Percentiles rank a stretch among this genome's conserved stretches.
These are phyloP conservation scores for Cyberlindnera veronae DNA, from an alignment of 805 yeast species.

Conservation along the genomic window DNA sequence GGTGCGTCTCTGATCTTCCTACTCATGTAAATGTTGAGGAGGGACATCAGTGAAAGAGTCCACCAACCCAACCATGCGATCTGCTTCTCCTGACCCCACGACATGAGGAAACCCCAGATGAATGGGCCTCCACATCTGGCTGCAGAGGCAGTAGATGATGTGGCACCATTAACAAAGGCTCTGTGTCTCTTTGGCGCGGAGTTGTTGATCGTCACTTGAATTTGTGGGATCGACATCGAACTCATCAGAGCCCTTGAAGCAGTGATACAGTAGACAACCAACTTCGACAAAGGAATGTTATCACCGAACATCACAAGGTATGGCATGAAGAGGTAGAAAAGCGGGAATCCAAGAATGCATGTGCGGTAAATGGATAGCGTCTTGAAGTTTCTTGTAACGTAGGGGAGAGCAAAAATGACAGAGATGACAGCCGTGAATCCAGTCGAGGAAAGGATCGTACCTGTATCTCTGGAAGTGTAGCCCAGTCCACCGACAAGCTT, in stretches of 20 bases:
- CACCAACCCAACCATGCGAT: conserved; percentile 22
- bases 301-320: conserved; percentile 20
- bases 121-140: conserved; percentile 17
- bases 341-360: conserved; percentile 16
- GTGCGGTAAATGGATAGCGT: conserved; percentile 19
- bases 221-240: conserved; percentile 14
- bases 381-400: conserved; percentile 22
- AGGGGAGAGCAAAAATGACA: conserved; percentile 19
- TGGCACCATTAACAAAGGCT: conserved; percentile 16
- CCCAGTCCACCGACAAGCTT: conserved; percentile 23
- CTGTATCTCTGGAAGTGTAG: conserved; percentile 20
- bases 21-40: conserved; percentile 2
- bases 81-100: conserved; percentile 16
- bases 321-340: conserved; percentile 17
- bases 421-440: conserved; percentile 20
- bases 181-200: conserved; percentile 15
- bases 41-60: conserved; percentile 9
- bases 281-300: conserved; percentile 3
- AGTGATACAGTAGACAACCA: conserved; percentile 7
- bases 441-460: conserved; percentile 20
- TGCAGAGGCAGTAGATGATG: conserved; percentile 11
- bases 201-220: conserved; percentile 15
- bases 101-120: conserved; percentile 17
- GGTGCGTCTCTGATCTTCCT: conserved; percentile 6
- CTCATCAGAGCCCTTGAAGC: conserved; percentile 7